Evolutionary conservation across 1,139 yeast genomes (phyloP).

Genomic region (Nakaseomyces glabratus): DNA sequence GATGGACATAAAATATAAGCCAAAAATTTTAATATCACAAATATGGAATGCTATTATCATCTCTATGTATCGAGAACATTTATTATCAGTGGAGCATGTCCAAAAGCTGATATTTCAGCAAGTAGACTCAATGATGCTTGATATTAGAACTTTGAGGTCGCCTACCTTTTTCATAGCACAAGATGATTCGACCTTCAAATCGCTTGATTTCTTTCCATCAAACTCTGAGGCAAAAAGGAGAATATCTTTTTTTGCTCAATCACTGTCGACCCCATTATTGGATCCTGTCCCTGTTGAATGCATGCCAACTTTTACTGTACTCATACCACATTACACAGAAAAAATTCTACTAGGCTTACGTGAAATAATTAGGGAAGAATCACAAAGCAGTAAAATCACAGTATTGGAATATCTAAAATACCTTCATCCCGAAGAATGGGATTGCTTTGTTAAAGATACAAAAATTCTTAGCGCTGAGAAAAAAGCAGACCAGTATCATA

Average conservation of each 20-base stretch:
- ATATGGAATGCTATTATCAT: conserved; percentile 75
- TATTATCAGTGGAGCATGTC: conserved; percentile 65
- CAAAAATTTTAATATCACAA: conserved; percentile 50
- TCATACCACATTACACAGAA: conserved; percentile 80
- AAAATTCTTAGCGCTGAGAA: conserved; percentile 32
- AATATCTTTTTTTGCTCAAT: conserved; percentile 80
- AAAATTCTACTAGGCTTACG: conserved; percentile 54
- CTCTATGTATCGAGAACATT: conserved; percentile 69
- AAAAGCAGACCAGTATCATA: conserved; percentile 8
- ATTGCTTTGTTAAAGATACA: conserved; percentile 58
- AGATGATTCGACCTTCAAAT: conserved; percentile 64
- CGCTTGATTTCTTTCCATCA: conserved; percentile 44
- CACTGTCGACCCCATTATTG: conserved; percentile 67
- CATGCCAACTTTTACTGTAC: conserved; percentile 78
- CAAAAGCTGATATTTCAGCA: conserved; percentile 50
- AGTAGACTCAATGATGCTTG: conserved; percentile 34
- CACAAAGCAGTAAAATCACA: conserved; percentile 51
- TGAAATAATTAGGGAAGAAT: conserved; percentile 60
- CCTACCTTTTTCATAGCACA: conserved; percentile 70
- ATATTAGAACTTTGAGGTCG: conserved; percentile 38
- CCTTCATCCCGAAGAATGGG: conserved; percentile 68
- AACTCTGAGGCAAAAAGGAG: conserved; percentile 81
- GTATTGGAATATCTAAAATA: conserved; percentile 66
- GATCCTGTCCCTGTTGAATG: conserved; percentile 62
- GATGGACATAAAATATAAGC: conserved; percentile 41